phyloP scores from a whole-genome alignment of 495 filamentous ascomycete genomes.

The Penicillium verhagenii region DNA sequence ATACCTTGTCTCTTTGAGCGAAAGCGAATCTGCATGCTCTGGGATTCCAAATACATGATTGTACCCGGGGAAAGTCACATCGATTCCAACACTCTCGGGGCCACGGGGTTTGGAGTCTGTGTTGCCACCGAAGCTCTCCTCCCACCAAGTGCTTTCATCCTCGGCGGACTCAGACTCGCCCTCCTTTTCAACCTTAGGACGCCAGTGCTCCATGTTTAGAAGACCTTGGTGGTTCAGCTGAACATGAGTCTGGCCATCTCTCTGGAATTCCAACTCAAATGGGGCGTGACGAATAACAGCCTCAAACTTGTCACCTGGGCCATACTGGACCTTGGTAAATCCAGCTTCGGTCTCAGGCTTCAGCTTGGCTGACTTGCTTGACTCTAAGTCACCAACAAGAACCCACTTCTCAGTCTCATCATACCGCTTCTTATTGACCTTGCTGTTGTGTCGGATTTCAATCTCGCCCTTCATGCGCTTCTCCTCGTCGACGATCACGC shows the following conservation, averaged over 20 bases:
- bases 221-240: slow-evolving; percentile 84
- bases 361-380: slow-evolving; percentile 65
- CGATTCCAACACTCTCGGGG: slow-evolving; percentile 86
- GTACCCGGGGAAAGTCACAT: slow-evolving; percentile 89
- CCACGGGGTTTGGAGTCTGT: slow-evolving; percentile 89
- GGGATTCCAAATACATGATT: slow-evolving; percentile 94
- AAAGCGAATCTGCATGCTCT: slow-evolving; percentile 84
- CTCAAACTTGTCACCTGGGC: slow-evolving; percentile 70
- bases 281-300: slow-evolving; percentile 79
- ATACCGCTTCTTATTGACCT: slow-evolving; percentile 86
- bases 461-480: slow-evolving; percentile 86
- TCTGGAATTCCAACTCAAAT: slow-evolving; percentile 80
- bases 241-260: slow-evolving; percentile 78
- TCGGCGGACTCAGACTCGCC: slow-evolving; percentile 44
- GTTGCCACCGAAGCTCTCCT: slow-evolving; percentile 90
- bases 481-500: slow-evolving; percentile 88
- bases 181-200: slow-evolving; percentile 75
- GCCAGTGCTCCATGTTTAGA: slow-evolving; percentile 94
- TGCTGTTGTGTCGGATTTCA: slow-evolving; percentile 78
- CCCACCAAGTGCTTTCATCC: slow-evolving; percentile 95
- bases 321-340: slow-evolving; percentile 76
- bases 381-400: slow-evolving; percentile 73
- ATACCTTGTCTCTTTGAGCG: slow-evolving; percentile 81
- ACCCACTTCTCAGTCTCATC: slow-evolving; percentile 87
- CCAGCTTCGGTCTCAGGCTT: slow-evolving; percentile 55